Evolutionary conservation across 192 early-diverging fungal genomes (phyloP).

Genomic region (Coemansia sp.): DNA sequence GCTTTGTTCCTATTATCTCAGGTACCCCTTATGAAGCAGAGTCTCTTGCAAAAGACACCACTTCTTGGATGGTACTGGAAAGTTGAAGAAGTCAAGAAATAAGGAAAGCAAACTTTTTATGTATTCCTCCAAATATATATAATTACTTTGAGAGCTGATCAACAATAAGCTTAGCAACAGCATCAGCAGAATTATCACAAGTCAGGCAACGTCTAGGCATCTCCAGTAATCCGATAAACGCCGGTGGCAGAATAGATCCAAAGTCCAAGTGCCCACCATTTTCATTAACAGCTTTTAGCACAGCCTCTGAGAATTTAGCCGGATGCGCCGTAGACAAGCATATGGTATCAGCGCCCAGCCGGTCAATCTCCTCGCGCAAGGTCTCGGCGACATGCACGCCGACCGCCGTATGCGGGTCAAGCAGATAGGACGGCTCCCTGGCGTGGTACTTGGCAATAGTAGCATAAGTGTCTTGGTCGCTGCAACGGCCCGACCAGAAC

Average conservation of each 20-base stretch:
- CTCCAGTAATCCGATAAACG: conserved; percentile 72
- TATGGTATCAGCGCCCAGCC: conserved; percentile 41
- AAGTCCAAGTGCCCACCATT: conserved; percentile 56
- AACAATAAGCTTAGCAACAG: conserved; percentile 43
- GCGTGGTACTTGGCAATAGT: conserved; percentile 77
- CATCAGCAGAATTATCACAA: conserved; percentile 51
- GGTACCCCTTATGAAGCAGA: conserved; percentile 44
- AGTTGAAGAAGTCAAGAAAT: conserved; percentile 45
- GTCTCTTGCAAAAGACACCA: conserved; percentile 46
- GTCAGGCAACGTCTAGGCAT: conserved; percentile 65
- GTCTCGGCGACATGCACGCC: conserved; percentile 85
- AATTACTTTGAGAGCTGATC: not conserved
- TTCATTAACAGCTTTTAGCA: conserved; percentile 71
- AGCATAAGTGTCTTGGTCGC: conserved; percentile 72
- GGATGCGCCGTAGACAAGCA: conserved; percentile 93
- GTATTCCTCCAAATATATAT: too few relatives aligned
- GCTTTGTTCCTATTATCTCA: too few relatives aligned
- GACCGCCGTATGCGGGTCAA: conserved; percentile 97
- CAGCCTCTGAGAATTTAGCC: conserved; percentile 95
- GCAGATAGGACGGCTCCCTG: conserved; percentile 63
- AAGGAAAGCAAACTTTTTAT: conserved; percentile 1
- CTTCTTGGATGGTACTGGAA: conserved; percentile 58
- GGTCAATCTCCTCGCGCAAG: conserved; percentile 25
- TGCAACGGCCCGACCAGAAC: conserved; percentile 76
- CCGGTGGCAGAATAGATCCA: conserved; percentile 63